A percentile compares a stretch with the other conserved stretches of the same genome.
phyloP scores from a whole-genome alignment of 2,329 filamentous ascomycete species.

The Trichothecium sympodiale region DNA sequence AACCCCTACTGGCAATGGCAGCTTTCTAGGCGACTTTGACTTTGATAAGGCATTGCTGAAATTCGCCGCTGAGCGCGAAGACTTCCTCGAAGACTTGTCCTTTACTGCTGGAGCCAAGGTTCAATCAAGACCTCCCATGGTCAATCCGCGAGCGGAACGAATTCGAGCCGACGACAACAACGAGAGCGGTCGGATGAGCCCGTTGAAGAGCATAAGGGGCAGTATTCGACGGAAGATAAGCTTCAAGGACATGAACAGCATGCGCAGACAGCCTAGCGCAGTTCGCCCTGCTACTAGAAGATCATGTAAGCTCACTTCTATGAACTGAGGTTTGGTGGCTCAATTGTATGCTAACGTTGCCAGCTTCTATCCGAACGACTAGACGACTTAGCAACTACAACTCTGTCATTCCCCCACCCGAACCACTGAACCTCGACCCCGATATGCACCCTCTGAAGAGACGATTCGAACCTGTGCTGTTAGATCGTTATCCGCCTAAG shows the following conservation, averaged over 20 bases:
- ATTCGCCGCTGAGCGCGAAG: slow-evolving; percentile 90
- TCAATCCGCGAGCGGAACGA: slow-evolving; percentile 70
- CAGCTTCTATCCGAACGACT: slow-evolving; percentile 61
- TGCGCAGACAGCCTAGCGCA: slow-evolving; percentile 72
- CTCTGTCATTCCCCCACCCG: slow-evolving; percentile 87
- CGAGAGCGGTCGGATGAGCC: slow-evolving; percentile 39
- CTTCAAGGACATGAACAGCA: slow-evolving; percentile 88
- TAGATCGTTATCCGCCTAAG: slow-evolving; percentile 87
- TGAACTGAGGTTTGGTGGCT: slow-evolving; percentile 4
- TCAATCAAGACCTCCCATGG: slow-evolving; percentile 57
- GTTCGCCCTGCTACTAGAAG: slow-evolving; percentile 46
- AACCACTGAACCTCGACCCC: slow-evolving; percentile 79
- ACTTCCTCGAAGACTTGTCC: slow-evolving; percentile 83
- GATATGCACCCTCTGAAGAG: slow-evolving; percentile 94
- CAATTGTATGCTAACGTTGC: slow-evolving; percentile 15
- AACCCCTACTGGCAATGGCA: slow-evolving; percentile 16
- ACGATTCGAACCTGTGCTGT: slow-evolving; percentile 88
- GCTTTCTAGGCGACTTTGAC: slow-evolving; percentile 56
- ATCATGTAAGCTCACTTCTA: slow-evolving; percentile 26
- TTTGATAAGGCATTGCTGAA: slow-evolving; percentile 90
- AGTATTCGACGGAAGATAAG: slow-evolving; percentile 90
- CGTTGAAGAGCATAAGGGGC: slow-evolving; percentile 55
- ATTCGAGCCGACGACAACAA: slow-evolving; percentile 64
- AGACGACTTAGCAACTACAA: slow-evolving; percentile 94
- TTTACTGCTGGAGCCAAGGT: slow-evolving; percentile 77